Base-by-base conservation (phyloP, 2,329 filamentous ascomycete species). In the Aspergillus sp. region DNA sequence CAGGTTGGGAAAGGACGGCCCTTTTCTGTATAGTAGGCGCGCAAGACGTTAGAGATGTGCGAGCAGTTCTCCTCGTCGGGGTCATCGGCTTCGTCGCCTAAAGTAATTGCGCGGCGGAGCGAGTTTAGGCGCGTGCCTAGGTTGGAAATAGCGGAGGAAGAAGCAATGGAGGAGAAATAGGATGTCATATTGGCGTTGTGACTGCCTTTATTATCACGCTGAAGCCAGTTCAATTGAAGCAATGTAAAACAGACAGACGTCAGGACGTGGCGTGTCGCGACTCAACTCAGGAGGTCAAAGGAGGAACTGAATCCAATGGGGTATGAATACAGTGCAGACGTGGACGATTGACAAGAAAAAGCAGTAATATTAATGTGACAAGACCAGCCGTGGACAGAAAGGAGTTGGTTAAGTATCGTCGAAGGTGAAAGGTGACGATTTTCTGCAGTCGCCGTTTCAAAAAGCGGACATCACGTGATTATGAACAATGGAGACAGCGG, bases 1-100 rank as follows among this genome's bases (percentile, higher is more conserved):
- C 93, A 97, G 57, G 75, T 71, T 1, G 93, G 93, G 52, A 90
- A 86, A 1, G 82, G 76, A 26, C 83, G 82, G 56, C 85, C 86
- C 63, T 94, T 93, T 67, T 97, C 90, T 44, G 76, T 80, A 75
- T 98, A 97, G 77, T 97, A 95, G 58, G 82, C 85, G 59, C 93
- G 86, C 28, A 98, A 81, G 33, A 94, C 89, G 59, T 93, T 87
- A 70, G 88, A 94, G 61, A 97, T 86, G 73, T 97, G 89, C 2
- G 89, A 94, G 72, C 94, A 88, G 72, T 97, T 90, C 69, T 94
- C 72, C 51, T 71, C 65, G 36, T 73, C 70, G 2, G 70, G 67
- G 55, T 71, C 68, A 52, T 71, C 68, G 34, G 57, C 60, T 51
- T 70, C 68, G 47, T 71, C 67, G 50, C 66, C 64, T 7, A 65